Conservation (phyloP, 768 basidiomycete species). For the Glaciozyma martinii region DNA sequence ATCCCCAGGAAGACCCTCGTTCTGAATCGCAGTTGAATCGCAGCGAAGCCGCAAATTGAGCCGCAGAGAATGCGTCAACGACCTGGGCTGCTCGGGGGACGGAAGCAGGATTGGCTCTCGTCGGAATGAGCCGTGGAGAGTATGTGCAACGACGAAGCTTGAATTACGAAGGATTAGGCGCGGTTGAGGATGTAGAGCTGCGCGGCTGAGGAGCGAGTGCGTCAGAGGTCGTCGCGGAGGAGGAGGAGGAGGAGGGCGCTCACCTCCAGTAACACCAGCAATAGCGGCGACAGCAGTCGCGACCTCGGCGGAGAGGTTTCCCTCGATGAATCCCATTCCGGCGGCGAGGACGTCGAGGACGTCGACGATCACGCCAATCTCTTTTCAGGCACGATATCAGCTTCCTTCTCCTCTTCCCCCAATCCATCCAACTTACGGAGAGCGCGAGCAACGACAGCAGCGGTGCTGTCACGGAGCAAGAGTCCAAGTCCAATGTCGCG, state of each 20-base stretch:
- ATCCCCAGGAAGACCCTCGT: too few species aligned
- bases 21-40: too few species aligned
- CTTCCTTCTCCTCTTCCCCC: neutral
- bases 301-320: constrained; percentile 1
- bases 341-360: constrained; percentile 1
- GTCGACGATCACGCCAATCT: constrained; percentile 2
- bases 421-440: constrained; percentile 9
- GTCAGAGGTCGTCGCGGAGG: too few species aligned
- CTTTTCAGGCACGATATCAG: neutral
- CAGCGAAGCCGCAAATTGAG: too few species aligned
- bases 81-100: too few species aligned
- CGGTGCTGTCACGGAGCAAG: constrained; percentile 30
- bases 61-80: too few species aligned
- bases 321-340: neutral
- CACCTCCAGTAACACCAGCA: neutral
- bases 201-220: neutral
- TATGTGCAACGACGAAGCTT: neutral
- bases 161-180: neutral
- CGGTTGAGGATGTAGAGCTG: constrained; percentile 11
- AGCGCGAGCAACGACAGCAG: constrained; percentile 30
- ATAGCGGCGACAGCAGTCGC: neutral
- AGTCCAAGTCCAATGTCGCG: constrained; percentile 29
- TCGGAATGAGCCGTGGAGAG: neutral
- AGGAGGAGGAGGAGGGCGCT: neutral
- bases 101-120: neutral